Percentiles rank a stretch among this genome's conserved stretches.
phyloP scores from a whole-genome alignment of 352 stramenopile genomes.

The Phytophthora cryptogea region DNA sequence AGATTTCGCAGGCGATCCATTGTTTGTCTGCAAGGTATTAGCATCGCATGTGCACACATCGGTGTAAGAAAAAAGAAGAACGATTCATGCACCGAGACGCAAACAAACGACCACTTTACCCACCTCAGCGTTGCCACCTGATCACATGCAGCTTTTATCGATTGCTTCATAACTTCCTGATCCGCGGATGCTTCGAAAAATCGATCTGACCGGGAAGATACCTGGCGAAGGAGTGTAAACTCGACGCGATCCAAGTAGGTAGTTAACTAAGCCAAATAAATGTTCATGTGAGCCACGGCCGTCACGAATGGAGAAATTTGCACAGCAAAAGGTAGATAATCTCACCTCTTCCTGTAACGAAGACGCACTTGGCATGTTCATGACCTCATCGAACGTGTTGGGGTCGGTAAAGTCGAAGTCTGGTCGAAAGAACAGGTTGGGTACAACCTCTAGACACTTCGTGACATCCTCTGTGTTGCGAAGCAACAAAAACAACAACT shows the following conservation, averaged over 20 bases:
- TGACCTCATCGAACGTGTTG: conserved; percentile 79
- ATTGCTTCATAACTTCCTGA: conserved; percentile 88
- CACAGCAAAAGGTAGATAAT: conserved; percentile 2
- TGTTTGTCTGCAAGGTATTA: conserved; percentile 50
- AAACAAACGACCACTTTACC: conserved; percentile 1
- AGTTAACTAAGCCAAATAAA: conserved; percentile 48
- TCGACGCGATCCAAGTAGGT: conserved; percentile 85
- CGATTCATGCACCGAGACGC: background rate
- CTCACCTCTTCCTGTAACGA: conserved; percentile 76
- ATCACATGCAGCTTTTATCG: conserved; percentile 75
- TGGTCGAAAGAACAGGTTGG: conserved; percentile 80
- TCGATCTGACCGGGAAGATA: conserved; percentile 81
- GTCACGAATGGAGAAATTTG: background rate
- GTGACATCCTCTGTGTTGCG: conserved; percentile 66
- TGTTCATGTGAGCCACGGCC: conserved; percentile 3
- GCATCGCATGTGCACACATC: background rate
- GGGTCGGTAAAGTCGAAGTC: conserved; percentile 81
- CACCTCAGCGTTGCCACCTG: conserved; percentile 81
- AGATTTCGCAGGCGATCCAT: conserved; percentile 84
- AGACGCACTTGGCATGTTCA: conserved; percentile 60
- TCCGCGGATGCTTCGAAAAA: conserved; percentile 87
- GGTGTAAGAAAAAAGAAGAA: conserved; percentile 2
- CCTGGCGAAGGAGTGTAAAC: conserved; percentile 83
- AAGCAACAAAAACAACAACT: conserved; percentile 8
- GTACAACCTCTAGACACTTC: conserved; percentile 77